Evolutionary conservation across 495 filamentous ascomycete genomes (phyloP), one percentile per base, ranked within the genome.

Genomic region (Talaromyces thailandensis): DNA sequence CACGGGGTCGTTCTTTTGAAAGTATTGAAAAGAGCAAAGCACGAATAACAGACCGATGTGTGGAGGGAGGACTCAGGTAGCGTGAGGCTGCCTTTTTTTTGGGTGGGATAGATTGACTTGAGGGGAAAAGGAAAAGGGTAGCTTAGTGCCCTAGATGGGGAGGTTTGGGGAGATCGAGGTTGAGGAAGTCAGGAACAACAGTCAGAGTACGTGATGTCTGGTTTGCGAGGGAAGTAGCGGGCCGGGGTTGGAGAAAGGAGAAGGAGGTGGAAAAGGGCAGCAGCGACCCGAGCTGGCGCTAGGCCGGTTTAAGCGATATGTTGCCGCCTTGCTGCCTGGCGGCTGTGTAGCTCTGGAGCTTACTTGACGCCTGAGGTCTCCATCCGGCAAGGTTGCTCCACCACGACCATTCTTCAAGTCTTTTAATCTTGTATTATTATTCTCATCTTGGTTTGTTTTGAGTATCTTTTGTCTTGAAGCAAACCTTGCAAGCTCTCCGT

Each of bases 131-230:
- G 73, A 81, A 81, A 81, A 92, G 89, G 89, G 89, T 91, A 89
- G 89, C 89, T 93, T 81, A 73, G 88, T 89, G 89, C 89, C 89
- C 89, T 91, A 93, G 88, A 89, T 79, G 79, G 79, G 79, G 69
- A 66, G 56, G 52, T 55, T 56, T 68, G 68, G 69, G 69, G 65
- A 64, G 66, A 65, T 65, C 67, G 72, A 65, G 63, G 62, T 57
- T 40, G 58, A 61, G 56, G 65, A 68, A 70, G 69, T 69, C 65
- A 70, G 9, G 25, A 55, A 53, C 32, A 26, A 59, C 32, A 50
- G 28, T 48, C 37, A 56, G 56, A 51, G 61, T 45, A 50, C n/a
- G 24, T n/a, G 52, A 63, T 32, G 53, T 26, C 29, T 35, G 26
- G 52, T 43, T n/a, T 37, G 56, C 7, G 50, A 45, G 31, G 53